Conservation (phyloP, 2,329 filamentous ascomycete species). For the Colletotrichum zoysiae region DNA sequence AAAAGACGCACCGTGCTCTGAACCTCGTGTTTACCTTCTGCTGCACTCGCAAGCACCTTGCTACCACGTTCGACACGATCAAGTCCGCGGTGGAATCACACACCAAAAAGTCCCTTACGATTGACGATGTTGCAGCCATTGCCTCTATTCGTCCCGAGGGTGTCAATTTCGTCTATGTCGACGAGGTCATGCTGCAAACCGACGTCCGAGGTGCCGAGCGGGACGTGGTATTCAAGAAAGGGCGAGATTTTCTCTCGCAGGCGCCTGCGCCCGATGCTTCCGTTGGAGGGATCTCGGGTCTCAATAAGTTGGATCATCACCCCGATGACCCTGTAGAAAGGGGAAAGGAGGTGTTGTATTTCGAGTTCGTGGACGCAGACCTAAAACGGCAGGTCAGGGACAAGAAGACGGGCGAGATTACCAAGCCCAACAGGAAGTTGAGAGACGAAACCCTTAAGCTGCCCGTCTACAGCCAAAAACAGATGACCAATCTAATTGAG, state of each 20-base stretch:
- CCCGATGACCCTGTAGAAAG: slow-evolving; percentile 50
- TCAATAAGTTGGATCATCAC: slow-evolving; percentile 54
- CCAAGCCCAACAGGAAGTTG: slow-evolving; percentile 75
- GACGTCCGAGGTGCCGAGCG: slow-evolving; percentile 77
- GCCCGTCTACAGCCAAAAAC: slow-evolving; percentile 92
- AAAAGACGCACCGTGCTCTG: slow-evolving; percentile 83
- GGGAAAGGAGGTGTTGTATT: slow-evolving; percentile 80
- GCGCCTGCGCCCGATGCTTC: slow-evolving; percentile 66
- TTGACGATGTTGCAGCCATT: slow-evolving; percentile 87
- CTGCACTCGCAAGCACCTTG: slow-evolving; percentile 90
- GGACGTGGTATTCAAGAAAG: slow-evolving; percentile 74
- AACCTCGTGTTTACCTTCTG: slow-evolving; percentile 97
- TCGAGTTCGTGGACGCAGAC: slow-evolving; percentile 94
- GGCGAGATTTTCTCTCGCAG: slow-evolving; percentile 63
- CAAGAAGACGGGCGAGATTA: slow-evolving; percentile 79
- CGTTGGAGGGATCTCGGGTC: slow-evolving; percentile 67
- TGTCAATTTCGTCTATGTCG: slow-evolving; percentile 87
- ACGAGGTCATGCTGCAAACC: slow-evolving; percentile 85
- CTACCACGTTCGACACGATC: slow-evolving; percentile 92
- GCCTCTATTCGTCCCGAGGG: slow-evolving; percentile 81
- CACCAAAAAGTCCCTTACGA: slow-evolving; percentile 75
- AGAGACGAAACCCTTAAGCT: slow-evolving; percentile 87
- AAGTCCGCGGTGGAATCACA: slow-evolving; percentile 87
- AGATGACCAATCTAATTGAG: slow-evolving; percentile 90
- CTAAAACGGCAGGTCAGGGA: slow-evolving; percentile 82